Base-by-base conservation (phyloP, 306 rosid species). In the Adenanthera pavonina region DNA sequence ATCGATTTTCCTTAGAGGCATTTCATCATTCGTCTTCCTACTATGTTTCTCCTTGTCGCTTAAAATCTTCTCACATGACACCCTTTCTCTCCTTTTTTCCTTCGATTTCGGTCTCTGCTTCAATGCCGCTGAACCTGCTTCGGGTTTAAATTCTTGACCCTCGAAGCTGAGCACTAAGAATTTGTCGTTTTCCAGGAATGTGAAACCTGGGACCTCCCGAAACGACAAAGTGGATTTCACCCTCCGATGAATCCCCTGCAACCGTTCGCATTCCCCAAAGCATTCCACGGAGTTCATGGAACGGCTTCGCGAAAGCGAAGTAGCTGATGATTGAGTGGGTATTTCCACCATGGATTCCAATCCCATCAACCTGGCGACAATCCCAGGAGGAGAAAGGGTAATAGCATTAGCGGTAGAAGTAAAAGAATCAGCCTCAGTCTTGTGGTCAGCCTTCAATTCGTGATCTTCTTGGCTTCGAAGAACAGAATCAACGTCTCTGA, bases 341-440 rank as follows among this genome's bases (percentile, higher is more conserved):
- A 64, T 9, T 19, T 89, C 94, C 10, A 83, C 92, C 84, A 89
- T 81, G 15, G 92, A 78, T 7, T 92, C 97, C 84, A 94, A 87
- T 56, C 98, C 98, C 97, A 94, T 94, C 8, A 92, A 83, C 88
- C 97, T 92, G 15, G 93, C 98, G 20, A 94, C 96, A 19, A 94
- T 69, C 17, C 91, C 86, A 41, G 97, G 92, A 25, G 87, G 17
- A 43, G 84, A 35, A 51, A 81, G 36, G 51, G 77, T 38, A 65
- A 72, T 35, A 12, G 59, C 14, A 34, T 62, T 33, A 2, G 49
- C 62, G 38, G 84, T 16, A 12, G 78, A 7, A 43, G 73, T 41
- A 0, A 19, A 0, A 19, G 53, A 43, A 34, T 20, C n/a, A 12
- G 68, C 49, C 19, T 77, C 88, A 49, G 47, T 38, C 16, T 74